A percentile compares a stretch with the other conserved stretches of the same genome.
phyloP scores from a whole-genome alignment of 345 rosid genomes.

The Pseudoturritis turrita region DNA sequence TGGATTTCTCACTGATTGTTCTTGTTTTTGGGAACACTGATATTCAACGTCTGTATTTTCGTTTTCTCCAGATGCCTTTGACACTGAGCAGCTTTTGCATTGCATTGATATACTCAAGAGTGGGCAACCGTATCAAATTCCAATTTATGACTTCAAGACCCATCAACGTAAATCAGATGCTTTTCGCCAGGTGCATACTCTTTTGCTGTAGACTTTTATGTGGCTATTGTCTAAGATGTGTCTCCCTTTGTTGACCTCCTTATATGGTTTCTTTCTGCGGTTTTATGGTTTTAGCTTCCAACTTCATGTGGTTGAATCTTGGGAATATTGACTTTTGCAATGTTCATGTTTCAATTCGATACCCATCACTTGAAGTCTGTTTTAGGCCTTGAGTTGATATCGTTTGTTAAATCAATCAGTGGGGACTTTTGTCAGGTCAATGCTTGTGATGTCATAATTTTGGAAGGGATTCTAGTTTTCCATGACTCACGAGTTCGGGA shows the following conservation, averaged over 20 bases:
- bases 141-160: constrained; percentile 85
- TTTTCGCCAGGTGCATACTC: constrained; percentile 72
- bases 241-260: neutral
- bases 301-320: neutral
- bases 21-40: neutral
- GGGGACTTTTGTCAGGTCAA: constrained; percentile 57
- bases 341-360: neutral
- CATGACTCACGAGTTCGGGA: constrained; percentile 89
- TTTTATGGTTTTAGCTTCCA: neutral
- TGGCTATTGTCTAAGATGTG: neutral
- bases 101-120: constrained; percentile 65
- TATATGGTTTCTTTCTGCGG: neutral
- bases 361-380: neutral
- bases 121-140: constrained; percentile 82
- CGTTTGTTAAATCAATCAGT: neutral
- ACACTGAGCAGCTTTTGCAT: constrained; percentile 93
- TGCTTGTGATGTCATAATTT: constrained; percentile 94
- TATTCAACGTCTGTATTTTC: neutral
- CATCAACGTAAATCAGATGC: constrained; percentile 79
- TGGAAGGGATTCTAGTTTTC: constrained; percentile 96
- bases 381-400: neutral
- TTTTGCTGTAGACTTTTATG: neutral
- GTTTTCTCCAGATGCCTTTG: constrained; percentile 74
- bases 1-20: neutral
- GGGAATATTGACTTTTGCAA: neutral